These are phyloP conservation scores for Prillingera fragicola DNA, from an alignment of 1,284 basidiomycete species.

Conservation along the genomic window DNA sequence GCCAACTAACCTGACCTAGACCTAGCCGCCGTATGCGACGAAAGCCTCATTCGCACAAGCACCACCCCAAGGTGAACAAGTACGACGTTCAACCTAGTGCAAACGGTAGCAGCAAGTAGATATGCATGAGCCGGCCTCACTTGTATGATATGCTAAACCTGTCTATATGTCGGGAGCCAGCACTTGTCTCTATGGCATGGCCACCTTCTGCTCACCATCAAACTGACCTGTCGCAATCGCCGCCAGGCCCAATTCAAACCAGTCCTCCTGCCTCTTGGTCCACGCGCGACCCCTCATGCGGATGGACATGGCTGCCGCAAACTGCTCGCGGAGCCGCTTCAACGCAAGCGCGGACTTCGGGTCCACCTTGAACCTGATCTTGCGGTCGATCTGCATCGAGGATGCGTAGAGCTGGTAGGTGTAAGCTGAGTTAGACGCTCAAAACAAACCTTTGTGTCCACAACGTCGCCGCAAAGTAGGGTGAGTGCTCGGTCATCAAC, in stretches of 20 bases:
- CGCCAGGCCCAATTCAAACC: conserved; percentile 65
- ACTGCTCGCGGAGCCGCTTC: conserved; percentile 67
- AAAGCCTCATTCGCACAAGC: conserved; percentile 5
- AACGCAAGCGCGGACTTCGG: conserved; percentile 74
- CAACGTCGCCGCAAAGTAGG: conserved; percentile 77
- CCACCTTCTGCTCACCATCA: conserved; percentile 17
- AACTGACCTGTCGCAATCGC: conserved; percentile 44
- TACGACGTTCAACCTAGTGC: conserved; percentile 14
- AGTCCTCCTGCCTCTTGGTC: conserved; percentile 57
- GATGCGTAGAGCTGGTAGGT: conserved; percentile 62
- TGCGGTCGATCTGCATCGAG: conserved; percentile 74
- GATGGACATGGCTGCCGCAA: conserved; percentile 60
- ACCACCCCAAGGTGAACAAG: conserved; percentile 15
- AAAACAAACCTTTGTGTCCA: conserved; percentile 70
- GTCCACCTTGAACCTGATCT: conserved; percentile 66
- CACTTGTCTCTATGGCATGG: neutral
- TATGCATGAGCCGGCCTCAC: no score
- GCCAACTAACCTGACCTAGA: neutral
- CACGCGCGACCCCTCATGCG: conserved; percentile 58
- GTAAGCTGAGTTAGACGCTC: neutral
- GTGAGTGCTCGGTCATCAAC: conserved; percentile 78
- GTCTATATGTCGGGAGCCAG: neutral
- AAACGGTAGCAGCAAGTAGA: conserved; percentile 5
- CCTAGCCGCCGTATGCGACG: conserved; percentile 1
- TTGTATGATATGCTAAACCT: no score